These are phyloP conservation scores for Mortierella sp. DNA, from an alignment of 371 early-diverging fungal genomes.

Conservation along the genomic window DNA sequence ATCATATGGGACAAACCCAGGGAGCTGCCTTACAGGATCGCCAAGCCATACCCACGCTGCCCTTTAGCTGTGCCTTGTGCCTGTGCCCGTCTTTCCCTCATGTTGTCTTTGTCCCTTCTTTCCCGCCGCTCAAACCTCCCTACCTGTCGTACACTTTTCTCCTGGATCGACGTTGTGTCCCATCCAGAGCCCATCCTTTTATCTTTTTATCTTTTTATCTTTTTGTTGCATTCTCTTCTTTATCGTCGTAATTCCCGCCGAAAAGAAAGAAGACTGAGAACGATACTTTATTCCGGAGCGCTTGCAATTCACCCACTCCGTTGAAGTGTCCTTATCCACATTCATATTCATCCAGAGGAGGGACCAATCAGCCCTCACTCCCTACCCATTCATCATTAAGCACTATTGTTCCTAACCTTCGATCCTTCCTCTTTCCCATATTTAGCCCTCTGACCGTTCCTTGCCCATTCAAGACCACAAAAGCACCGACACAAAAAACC, in stretches of 20 bases:
- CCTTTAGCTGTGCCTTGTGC: slow-evolving; percentile 5
- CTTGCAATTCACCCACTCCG: neutral
- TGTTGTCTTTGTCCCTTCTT: neutral
- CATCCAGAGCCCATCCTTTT: neutral
- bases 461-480: neutral
- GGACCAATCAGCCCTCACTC: slow-evolving; percentile 1
- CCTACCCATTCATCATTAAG: neutral
- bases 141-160: neutral
- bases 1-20: neutral
- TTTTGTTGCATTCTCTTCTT: neutral
- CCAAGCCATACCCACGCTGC: neutral
- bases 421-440: slow-evolving; percentile 12
- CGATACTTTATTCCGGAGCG: neutral
- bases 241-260: neutral
- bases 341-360: neutral
- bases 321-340: neutral
- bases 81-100: neutral
- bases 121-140: neutral
- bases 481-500: neutral
- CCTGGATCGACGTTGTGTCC: slow-evolving; percentile 9
- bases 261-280: neutral
- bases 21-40: neutral
- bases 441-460: slow-evolving; percentile 4
- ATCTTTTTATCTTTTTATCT: neutral
- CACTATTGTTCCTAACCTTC: slow-evolving; percentile 8